Evolutionary conservation across 148 eudicot species (phyloP).

Genomic region (Amaranthus palmeri): DNA sequence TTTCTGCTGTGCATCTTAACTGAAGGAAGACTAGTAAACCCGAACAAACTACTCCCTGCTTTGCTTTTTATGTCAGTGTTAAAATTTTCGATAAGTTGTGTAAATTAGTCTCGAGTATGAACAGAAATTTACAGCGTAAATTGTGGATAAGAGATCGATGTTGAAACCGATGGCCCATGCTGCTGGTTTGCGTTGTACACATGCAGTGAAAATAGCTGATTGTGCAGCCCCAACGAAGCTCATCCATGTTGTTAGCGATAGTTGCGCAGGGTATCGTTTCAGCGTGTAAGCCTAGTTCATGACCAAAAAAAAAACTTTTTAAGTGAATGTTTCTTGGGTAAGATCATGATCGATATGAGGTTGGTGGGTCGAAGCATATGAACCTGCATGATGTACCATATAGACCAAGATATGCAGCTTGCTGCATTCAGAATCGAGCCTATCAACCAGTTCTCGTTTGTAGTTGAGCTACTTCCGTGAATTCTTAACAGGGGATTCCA

Average conservation of each 20-base stretch:
- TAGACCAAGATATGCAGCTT: conserved; percentile 67
- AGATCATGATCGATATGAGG: too few relatives aligned
- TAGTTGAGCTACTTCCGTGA: conserved; percentile 23
- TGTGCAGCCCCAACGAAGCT: conserved; percentile 67
- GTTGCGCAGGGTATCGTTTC: conserved; percentile 66
- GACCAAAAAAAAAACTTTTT: background rate
- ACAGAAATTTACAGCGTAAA: conserved; percentile 44
- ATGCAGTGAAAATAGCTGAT: conserved; percentile 53
- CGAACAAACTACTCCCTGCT: conserved; percentile 61
- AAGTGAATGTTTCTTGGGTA: background rate
- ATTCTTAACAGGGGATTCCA: conserved; percentile 44
- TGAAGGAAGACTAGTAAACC: conserved; percentile 51
- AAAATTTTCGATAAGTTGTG: background rate
- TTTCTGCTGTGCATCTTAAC: conserved; percentile 62
- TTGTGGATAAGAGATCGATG: conserved; percentile 65
- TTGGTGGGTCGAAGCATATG: background rate
- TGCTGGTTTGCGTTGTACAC: conserved; percentile 37
- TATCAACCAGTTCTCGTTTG: conserved; percentile 51
- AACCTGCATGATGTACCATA: conserved; percentile 87
- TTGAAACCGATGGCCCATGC: conserved; percentile 69
- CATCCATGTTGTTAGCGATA: conserved; percentile 75
- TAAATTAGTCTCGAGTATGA: background rate
- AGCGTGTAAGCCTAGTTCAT: conserved; percentile 53
- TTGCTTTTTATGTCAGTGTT: background rate
- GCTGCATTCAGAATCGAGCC: conserved; percentile 53